Evolutionary conservation across 768 basidiomycete genomes (phyloP), one percentile per base, ranked within the genome.

Genomic region (Agrocybe pediades): DNA sequence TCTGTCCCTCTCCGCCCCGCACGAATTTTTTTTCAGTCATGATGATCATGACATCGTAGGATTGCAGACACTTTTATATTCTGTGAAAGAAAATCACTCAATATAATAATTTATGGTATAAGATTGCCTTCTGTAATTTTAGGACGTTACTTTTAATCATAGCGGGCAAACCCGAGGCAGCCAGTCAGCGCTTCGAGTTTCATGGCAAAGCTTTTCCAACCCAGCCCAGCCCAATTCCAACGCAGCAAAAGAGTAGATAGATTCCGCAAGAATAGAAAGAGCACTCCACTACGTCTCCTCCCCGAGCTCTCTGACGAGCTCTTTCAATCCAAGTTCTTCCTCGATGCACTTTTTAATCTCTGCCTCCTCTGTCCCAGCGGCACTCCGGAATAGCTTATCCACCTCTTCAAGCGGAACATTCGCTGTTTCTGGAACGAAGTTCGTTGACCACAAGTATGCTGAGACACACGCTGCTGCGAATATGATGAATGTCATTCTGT

Each of bases 371-470:
- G 61, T 71, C 0, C 81, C 86, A 15, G 75, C 83, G n/a, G 77
- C 72, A 1, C 82, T 81, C 36, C 74, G 74, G 61, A 92, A 91
- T 9, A 90, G 69, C 6, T 68, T 74, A 62, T 92, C 90, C 44
- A 91, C 84, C 64, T 90, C 88, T 59, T 92, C 90, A 0, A 92
- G 68, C 6, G 88, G 83, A 3, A 90, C 72, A 54, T 86, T 85
- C 23, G 88, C 87, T 13, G 90, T 92, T 71, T 92, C 90, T 2
- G 89, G 90, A 0, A 92, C 84, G 54, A 71, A 50, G 54, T 82
- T 75, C 4, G 82, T 87, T 23, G 86, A 75, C 90, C 90, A 92
- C 39, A 90, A 56, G 57, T 88, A 87, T 0, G 83, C 89, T 9
- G 76, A 57, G 47, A 83, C 77, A 63, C 88, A 91, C 2, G 88